Evolutionary conservation across 768 basidiomycete genomes (phyloP).

Genomic region (Neoboletus subvelutipes): DNA sequence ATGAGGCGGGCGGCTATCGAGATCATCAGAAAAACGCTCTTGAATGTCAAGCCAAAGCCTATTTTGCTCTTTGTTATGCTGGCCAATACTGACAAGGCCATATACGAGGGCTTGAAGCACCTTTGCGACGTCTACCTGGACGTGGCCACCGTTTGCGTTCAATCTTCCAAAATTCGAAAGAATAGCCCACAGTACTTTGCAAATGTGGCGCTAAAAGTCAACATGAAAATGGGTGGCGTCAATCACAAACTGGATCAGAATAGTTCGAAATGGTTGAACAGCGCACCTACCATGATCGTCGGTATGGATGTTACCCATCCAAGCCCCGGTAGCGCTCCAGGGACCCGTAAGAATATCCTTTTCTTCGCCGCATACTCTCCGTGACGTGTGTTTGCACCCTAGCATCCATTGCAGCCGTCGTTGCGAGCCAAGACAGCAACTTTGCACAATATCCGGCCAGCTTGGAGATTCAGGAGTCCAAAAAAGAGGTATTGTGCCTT

Average conservation of each 20-base stretch:
- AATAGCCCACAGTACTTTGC: slow-evolving; percentile 55
- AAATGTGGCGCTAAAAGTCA: slow-evolving; percentile 55
- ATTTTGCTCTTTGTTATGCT: slow-evolving; percentile 47
- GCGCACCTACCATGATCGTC: slow-evolving; percentile 49
- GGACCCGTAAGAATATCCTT: slow-evolving; percentile 37
- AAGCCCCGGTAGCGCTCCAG: slow-evolving; percentile 62
- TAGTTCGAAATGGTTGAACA: slow-evolving; percentile 39
- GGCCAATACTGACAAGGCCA: slow-evolving; percentile 44
- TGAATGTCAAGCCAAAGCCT: slow-evolving; percentile 40
- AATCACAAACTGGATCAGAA: slow-evolving; percentile 46
- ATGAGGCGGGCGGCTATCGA: slow-evolving; percentile 50
- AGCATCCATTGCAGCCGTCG: slow-evolving; percentile 54
- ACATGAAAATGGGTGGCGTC: slow-evolving; percentile 55
- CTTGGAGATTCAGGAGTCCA: slow-evolving; percentile 51
- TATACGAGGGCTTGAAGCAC: slow-evolving; percentile 54
- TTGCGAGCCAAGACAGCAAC: slow-evolving; percentile 44
- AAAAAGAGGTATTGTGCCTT: slow-evolving; percentile 57
- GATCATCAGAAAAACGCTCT: slow-evolving; percentile 43
- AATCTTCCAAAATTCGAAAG: slow-evolving; percentile 68
- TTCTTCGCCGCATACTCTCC: not conserved
- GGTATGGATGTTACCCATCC: slow-evolving; percentile 77
- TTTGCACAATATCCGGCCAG: slow-evolving; percentile 53
- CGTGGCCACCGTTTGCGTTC: slow-evolving; percentile 69
- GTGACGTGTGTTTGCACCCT: not conserved
- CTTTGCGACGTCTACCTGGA: slow-evolving; percentile 51